Percentiles rank a stretch among this genome's conserved stretches.
Evolutionary conservation across 129 eudicot genomes (phyloP).

Genomic region (Centrapalus pauciflorus): DNA sequence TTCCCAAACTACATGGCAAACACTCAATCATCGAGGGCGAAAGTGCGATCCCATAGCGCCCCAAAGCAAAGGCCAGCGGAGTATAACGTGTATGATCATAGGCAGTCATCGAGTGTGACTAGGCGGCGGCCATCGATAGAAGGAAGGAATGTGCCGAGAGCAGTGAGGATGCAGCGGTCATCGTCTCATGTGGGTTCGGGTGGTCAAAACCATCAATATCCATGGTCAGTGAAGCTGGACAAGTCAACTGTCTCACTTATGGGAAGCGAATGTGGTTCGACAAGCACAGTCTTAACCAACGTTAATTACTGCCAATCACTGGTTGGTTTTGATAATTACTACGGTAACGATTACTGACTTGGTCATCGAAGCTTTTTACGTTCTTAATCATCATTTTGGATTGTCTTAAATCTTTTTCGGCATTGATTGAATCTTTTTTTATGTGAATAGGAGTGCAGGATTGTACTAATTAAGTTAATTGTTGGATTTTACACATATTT

Average conservation of each 20-base stretch:
- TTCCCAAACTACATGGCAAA: constrained; percentile 93
- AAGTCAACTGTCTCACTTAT: constrained; percentile 64
- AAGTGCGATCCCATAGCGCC: constrained; percentile 81
- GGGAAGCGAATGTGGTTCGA: constrained; percentile 90
- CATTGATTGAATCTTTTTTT: no score
- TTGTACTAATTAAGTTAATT: no score
- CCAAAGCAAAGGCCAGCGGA: constrained; percentile 78
- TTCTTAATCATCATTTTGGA: no score
- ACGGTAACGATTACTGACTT: constrained; percentile 15
- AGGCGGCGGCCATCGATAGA: constrained; percentile 67
- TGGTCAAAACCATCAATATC: constrained; percentile 65
- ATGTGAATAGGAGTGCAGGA: no score
- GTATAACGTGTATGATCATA: constrained; percentile 24
- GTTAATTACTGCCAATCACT: constrained; percentile 69
- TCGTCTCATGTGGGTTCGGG: constrained; percentile 69
- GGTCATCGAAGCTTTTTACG: no score
- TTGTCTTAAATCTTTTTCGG: no score
- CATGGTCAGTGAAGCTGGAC: constrained; percentile 86
- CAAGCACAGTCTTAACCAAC: constrained; percentile 55
- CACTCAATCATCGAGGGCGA: constrained; percentile 83
- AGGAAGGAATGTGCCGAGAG: constrained; percentile 85
- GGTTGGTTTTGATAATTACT: constrained; percentile 49
- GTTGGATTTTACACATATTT: no score
- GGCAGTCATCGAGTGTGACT: constrained; percentile 43
- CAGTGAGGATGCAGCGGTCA: constrained; percentile 75